Evolutionary conservation across 352 stramenopile genomes (phyloP).

Genomic region (Globisporangium perplexum): DNA sequence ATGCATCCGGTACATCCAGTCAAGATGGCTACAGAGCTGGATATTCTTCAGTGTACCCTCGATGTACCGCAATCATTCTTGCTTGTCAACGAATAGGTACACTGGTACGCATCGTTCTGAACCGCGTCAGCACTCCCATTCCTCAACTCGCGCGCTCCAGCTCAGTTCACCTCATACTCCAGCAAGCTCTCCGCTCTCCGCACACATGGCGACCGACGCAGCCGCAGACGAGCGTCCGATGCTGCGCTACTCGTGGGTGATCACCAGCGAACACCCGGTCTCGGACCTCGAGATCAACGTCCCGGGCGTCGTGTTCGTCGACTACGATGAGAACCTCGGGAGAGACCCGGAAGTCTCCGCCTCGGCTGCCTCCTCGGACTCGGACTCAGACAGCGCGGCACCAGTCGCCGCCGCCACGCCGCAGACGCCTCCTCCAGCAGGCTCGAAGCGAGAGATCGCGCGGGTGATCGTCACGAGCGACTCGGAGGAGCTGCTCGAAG

Average conservation of each 20-base stretch:
- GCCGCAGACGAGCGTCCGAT: not conserved
- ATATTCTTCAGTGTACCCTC: no score
- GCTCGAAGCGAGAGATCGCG: conserved; percentile 13
- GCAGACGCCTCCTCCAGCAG: not conserved
- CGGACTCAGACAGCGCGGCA: no score
- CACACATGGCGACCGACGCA: not conserved
- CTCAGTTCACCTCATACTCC: no score
- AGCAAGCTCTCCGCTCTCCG: no score
- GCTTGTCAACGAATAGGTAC: no score
- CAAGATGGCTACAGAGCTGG: no score
- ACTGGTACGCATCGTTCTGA: no score
- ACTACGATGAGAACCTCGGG: not conserved
- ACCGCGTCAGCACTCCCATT: no score
- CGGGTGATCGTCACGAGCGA: conserved; percentile 47
- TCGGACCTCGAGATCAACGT: not conserved
- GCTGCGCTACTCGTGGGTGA: not conserved
- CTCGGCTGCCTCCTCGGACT: not conserved
- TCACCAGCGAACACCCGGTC: not conserved
- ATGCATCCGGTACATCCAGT: no score
- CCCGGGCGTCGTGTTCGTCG: not conserved
- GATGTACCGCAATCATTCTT: no score
- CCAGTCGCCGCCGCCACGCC: no score
- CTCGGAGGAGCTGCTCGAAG: conserved; percentile 37
- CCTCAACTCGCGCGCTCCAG: no score
- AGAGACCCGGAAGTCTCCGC: not conserved